Conservation (phyloP, 306 rosid species). For the Trichosanthes cucumerina region DNA sequence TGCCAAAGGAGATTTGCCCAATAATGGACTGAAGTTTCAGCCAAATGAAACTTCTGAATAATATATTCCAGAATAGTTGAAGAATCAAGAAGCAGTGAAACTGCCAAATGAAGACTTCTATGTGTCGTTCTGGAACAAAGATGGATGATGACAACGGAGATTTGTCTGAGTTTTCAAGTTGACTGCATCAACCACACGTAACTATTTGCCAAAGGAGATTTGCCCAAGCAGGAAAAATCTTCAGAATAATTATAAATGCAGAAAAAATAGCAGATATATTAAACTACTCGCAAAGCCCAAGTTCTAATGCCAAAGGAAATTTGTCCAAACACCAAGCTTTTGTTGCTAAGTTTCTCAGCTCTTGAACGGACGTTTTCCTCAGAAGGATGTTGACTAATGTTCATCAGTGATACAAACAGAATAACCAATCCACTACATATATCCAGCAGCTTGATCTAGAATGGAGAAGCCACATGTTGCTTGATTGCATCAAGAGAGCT, state of each 20-base stretch:
- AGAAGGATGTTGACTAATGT: conserved; percentile 20
- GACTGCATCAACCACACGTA: neutral
- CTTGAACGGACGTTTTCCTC: conserved; percentile 18
- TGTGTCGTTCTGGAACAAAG: conserved; percentile 15
- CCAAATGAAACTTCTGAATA: conserved; percentile 28
- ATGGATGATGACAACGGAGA: conserved; percentile 19
- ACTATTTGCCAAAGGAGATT: conserved; percentile 77
- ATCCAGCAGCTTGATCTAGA: conserved; percentile 30
- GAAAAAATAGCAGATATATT: conserved; percentile 14
- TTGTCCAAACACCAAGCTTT: conserved; percentile 44
- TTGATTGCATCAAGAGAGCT: conserved; percentile 9
- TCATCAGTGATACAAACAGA: conserved; percentile 22
- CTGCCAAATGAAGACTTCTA: conserved; percentile 14
- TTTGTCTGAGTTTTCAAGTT: conserved; percentile 15
- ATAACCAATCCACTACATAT: conserved; percentile 15
- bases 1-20: conserved; percentile 99
- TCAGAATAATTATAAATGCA: conserved; percentile 5
- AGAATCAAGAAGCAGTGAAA: conserved; percentile 21
- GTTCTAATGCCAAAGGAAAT: conserved; percentile 76
- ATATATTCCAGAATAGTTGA: conserved; percentile 30
- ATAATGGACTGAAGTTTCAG: conserved; percentile 36
- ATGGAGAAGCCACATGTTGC: conserved; percentile 15
- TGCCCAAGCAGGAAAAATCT: conserved; percentile 44
- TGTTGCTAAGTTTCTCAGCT: conserved; percentile 14
- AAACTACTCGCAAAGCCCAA: conserved; percentile 23